These are phyloP conservation scores for Omphalea diandra DNA, from an alignment of 441 rosid species.

Conservation along the genomic window DNA sequence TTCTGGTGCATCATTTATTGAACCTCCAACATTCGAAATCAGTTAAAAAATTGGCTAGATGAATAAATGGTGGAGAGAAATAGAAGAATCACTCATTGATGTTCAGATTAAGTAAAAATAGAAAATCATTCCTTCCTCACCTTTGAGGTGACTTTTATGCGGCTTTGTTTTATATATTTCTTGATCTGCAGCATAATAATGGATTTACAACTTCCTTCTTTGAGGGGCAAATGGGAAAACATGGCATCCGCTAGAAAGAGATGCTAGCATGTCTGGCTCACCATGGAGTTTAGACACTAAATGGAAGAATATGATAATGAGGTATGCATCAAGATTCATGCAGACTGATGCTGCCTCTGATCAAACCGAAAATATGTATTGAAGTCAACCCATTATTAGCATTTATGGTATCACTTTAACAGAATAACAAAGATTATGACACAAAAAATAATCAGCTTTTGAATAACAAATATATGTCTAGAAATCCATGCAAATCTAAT, in stretches of 20 bases:
- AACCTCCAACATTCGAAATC: conserved; percentile 70
- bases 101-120: not conserved
- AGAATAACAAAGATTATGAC: not conserved
- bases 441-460: not conserved
- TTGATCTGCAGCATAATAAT: conserved; percentile 51
- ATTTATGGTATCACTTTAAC: not conserved
- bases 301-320: not conserved
- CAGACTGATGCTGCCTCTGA: not conserved
- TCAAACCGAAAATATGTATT: not conserved
- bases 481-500: not conserved
- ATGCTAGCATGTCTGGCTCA: too few relatives aligned
- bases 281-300: too few relatives aligned
- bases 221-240: not conserved
- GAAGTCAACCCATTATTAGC: not conserved
- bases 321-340: conserved; percentile 1
- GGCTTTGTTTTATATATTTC: conserved; percentile 88
- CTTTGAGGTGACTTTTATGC: conserved; percentile 82
- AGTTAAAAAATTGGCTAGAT: conserved; percentile 23
- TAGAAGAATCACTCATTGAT: not conserved
- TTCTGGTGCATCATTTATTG: conserved; percentile 61
- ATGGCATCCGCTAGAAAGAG: not conserved
- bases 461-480: not conserved
- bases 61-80: conserved; percentile 16
- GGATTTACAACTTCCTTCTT: conserved; percentile 3
- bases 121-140: too few relatives aligned